phyloP scores from a whole-genome alignment of 2,329 filamentous ascomycete species.

The Pseudogymnoascus sp. region DNA sequence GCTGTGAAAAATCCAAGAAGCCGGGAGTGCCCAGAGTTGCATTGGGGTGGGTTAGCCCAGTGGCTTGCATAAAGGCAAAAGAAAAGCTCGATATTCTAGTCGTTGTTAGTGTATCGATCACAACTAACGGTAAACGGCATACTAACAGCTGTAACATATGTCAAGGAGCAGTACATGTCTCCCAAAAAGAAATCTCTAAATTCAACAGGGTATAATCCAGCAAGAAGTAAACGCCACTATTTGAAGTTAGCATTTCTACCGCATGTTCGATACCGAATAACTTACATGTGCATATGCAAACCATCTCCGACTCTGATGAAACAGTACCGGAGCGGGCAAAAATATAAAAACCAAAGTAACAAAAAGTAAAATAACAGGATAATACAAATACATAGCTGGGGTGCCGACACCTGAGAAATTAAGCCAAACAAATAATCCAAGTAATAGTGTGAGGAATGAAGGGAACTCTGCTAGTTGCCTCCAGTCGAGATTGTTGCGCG shows the following conservation, averaged over 20 bases:
- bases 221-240: conserved; percentile 75
- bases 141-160: conserved; percentile 78
- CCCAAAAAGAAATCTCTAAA: conserved; percentile 97
- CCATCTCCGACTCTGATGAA: conserved; percentile 72
- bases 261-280: conserved; percentile 13
- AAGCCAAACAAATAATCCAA: conserved; percentile 78
- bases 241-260: conserved; percentile 23
- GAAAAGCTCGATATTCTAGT: conserved; percentile 79
- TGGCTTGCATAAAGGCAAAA: conserved; percentile 82
- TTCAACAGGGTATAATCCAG: conserved; percentile 85
- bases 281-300: conserved; percentile 80
- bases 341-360: conserved; percentile 62
- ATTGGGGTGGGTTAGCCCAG: conserved; percentile 66
- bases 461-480: conserved; percentile 79
- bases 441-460: conserved; percentile 68
- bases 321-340: conserved; percentile 65
- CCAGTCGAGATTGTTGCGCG: conserved; percentile 80
- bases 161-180: conserved; percentile 94
- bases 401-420: conserved; percentile 69
- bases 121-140: too few relatives aligned
- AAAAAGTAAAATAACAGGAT: conserved; percentile 70
- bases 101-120: conserved; percentile 18
- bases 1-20: conserved; percentile 77
- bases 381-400: conserved; percentile 69
- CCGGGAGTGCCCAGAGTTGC: conserved; percentile 79